phyloP scores from a whole-genome alignment of 208 protist species.

The Acanthamoeba polyphaga region DNA sequence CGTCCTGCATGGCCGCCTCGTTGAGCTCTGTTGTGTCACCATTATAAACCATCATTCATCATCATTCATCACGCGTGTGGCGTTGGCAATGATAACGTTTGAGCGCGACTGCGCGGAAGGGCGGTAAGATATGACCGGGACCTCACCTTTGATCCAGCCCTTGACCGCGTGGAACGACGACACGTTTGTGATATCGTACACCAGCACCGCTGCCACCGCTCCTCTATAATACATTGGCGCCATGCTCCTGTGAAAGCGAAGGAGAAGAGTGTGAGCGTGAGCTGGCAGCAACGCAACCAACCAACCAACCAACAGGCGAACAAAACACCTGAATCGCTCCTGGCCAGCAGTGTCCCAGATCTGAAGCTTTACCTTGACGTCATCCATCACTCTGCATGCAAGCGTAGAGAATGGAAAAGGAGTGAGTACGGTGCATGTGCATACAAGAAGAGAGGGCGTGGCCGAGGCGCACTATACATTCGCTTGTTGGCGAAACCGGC shows the following conservation, averaged over 20 bases:
- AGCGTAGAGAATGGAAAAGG: background rate
- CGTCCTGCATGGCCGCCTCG: constrained; percentile 20
- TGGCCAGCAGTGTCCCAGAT: constrained; percentile 72
- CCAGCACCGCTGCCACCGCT: constrained; percentile 84
- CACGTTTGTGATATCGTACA: constrained; percentile 82
- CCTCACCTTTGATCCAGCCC: constrained; percentile 77
- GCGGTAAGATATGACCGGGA: too few species aligned
- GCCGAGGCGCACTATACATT: constrained; percentile 12
- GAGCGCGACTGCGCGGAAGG: background rate
- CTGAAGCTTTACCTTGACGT: constrained; percentile 58
- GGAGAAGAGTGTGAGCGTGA: background rate
- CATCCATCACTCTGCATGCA: constrained; percentile 41
- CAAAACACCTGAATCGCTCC: constrained; percentile 52
- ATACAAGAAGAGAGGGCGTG: background rate
- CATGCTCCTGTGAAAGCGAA: constrained; percentile 69
- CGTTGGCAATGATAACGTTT: background rate
- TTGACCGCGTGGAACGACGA: constrained; percentile 82
- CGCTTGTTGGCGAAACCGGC: constrained; percentile 61
- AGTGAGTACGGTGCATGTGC: background rate
- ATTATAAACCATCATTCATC: too few species aligned
- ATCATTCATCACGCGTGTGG: background rate
- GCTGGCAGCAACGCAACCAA: background rate
- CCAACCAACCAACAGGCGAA: background rate
- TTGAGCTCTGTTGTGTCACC: constrained; percentile 46
- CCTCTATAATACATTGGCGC: constrained; percentile 88